Evolutionary conservation across 345 rosid genomes (phyloP).

Genomic region (Dovyalis caffra): DNA sequence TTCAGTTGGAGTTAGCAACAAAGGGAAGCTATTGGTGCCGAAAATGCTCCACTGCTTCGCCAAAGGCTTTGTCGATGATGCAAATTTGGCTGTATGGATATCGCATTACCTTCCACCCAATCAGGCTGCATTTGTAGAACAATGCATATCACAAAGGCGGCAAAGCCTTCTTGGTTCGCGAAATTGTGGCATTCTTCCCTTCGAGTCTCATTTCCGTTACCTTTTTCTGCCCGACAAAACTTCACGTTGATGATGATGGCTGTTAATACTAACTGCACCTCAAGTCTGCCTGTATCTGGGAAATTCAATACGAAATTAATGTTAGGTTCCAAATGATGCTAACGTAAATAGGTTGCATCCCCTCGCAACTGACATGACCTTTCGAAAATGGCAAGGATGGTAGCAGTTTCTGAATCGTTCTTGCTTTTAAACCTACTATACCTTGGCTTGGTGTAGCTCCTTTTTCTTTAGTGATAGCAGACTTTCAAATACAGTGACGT

Average conservation of each 20-base stretch:
- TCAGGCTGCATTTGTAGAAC: conserved; percentile 78
- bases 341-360: no score
- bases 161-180: conserved; percentile 67
- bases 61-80: conserved; percentile 66
- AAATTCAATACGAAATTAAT: background rate
- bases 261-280: conserved; percentile 6
- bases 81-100: conserved; percentile 75
- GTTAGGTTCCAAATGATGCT: background rate
- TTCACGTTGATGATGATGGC: conserved; percentile 18
- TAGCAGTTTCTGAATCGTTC: background rate
- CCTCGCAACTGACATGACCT: no score
- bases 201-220: conserved; percentile 81
- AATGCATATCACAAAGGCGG: conserved; percentile 67
- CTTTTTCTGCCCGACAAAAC: conserved; percentile 56
- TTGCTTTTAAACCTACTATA: background rate
- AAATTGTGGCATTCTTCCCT: conserved; percentile 71
- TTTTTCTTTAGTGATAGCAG: no score
- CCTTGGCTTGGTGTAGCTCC: background rate
- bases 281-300: background rate
- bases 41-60: conserved; percentile 80
- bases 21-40: conserved; percentile 81
- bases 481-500: no score
- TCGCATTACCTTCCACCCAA: conserved; percentile 71
- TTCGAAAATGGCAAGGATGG: background rate
- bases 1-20: conserved; percentile 76